Evolutionary conservation across 108 stramenopile species (phyloP).

Genomic region (Pinguiococcus pyrenoidosus): DNA sequence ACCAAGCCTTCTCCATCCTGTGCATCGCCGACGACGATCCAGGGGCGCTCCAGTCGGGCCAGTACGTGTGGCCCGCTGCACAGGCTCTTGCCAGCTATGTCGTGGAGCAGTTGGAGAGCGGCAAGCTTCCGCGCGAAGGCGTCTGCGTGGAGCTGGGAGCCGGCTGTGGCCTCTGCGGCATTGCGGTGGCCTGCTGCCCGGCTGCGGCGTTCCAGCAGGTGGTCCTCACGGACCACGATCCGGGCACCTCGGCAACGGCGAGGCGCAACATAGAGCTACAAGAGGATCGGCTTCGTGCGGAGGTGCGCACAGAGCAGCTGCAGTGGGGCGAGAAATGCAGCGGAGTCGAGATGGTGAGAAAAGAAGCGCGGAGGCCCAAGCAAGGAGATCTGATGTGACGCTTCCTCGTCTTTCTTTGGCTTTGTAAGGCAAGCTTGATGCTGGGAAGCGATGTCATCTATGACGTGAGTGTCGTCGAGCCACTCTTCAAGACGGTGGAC

Average conservation of each 20-base stretch:
- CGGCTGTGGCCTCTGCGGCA: slow-evolving; percentile 12
- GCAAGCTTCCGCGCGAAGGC: background rate
- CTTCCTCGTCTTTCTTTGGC: background rate
- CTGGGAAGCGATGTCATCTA: slow-evolving; percentile 22
- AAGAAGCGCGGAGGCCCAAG: background rate
- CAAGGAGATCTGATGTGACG: background rate
- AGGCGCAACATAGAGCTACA: slow-evolving; percentile 7
- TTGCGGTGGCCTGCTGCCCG: slow-evolving; percentile 14
- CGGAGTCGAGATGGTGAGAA: slow-evolving; percentile 9
- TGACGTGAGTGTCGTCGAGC: slow-evolving; percentile 9
- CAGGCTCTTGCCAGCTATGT: slow-evolving; percentile 15
- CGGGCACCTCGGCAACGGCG: slow-evolving; percentile 1
- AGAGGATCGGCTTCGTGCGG: background rate
- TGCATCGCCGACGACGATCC: slow-evolving; percentile 20
- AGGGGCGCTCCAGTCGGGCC: slow-evolving; percentile 18
- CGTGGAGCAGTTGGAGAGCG: slow-evolving; percentile 1
- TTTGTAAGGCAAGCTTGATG: no score
- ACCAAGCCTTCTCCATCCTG: no score
- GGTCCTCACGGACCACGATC: slow-evolving; percentile 20
- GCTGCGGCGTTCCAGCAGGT: slow-evolving; percentile 3
- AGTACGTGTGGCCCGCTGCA: slow-evolving; percentile 24
- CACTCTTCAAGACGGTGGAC: slow-evolving; percentile 7
- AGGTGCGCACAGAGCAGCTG: background rate
- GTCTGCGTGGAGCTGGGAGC: slow-evolving; percentile 14
- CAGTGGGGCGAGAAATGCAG: slow-evolving; percentile 2